Evolutionary conservation across 306 rosid genomes (phyloP).

Genomic region (Ochetophila trinervis): DNA sequence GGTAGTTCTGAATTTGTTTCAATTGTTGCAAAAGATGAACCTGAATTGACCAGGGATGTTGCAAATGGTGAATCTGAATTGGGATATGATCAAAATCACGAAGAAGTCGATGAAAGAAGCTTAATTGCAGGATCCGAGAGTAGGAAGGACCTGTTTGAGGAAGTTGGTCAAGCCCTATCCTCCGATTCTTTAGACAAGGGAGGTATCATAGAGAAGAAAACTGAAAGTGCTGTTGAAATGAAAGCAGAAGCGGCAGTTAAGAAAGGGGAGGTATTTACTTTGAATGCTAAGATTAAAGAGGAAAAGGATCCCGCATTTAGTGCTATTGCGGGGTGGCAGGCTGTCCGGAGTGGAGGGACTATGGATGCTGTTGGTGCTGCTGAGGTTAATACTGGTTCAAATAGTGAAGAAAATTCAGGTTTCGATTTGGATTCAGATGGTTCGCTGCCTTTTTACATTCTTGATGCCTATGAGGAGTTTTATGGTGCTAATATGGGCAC

Average conservation of each 20-base stretch:
- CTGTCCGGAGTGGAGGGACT: slow-evolving; percentile 45
- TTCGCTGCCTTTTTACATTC: slow-evolving; percentile 63
- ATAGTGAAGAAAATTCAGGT: slow-evolving; percentile 36
- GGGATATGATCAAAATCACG: slow-evolving; percentile 27
- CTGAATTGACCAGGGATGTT: background rate
- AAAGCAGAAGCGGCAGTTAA: slow-evolving; percentile 32
- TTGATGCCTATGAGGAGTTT: slow-evolving; percentile 87
- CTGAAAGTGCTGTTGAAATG: slow-evolving; percentile 28
- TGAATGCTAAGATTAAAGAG: slow-evolving; percentile 75
- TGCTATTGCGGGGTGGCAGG: slow-evolving; percentile 81
- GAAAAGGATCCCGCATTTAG: slow-evolving; percentile 52
- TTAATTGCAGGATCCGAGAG: slow-evolving; percentile 19
- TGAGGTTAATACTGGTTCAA: slow-evolving; percentile 27
- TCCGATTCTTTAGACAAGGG: slow-evolving; percentile 22
- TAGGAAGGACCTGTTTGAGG: slow-evolving; percentile 19
- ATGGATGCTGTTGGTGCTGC: slow-evolving; percentile 17
- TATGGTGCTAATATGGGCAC: slow-evolving; percentile 74
- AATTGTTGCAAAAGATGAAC: slow-evolving; percentile 12
- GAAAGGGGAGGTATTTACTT: slow-evolving; percentile 45
- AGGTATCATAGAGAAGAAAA: slow-evolving; percentile 35
- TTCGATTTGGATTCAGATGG: slow-evolving; percentile 62
- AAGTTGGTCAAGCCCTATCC: slow-evolving; percentile 11
- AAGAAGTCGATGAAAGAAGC: slow-evolving; percentile 19
- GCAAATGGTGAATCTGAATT: slow-evolving; percentile 21
- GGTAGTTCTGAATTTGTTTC: slow-evolving; percentile 15